Evolutionary conservation across 2,329 filamentous ascomycete genomes (phyloP).

Genomic region (Clarireedia sp.): DNA sequence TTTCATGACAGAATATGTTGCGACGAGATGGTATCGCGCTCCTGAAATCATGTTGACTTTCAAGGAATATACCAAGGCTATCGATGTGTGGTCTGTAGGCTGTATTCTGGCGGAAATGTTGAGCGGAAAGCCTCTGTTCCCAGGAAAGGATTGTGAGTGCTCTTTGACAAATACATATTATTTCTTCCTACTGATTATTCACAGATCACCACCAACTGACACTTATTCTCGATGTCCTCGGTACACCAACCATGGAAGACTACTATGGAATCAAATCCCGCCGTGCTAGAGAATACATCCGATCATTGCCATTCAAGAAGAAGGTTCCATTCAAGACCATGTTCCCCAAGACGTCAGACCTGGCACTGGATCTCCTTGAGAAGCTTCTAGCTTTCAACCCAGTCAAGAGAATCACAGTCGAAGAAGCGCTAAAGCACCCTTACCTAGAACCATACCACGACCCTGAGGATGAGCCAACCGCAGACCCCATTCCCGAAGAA

Average conservation of each 20-base stretch:
- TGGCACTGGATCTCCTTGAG: slow-evolving; percentile 88
- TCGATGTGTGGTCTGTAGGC: slow-evolving; percentile 98
- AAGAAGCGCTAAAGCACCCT: slow-evolving; percentile 93
- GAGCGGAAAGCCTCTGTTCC: slow-evolving; percentile 95
- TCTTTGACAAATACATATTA: background rate
- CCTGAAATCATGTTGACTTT: slow-evolving; percentile 99
- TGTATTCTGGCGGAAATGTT: slow-evolving; percentile 99
- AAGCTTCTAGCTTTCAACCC: slow-evolving; percentile 97
- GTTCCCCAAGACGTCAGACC: slow-evolving; percentile 98
- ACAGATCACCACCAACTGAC: slow-evolving; percentile 95
- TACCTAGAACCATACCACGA: slow-evolving; percentile 99
- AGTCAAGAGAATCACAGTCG: slow-evolving; percentile 95
- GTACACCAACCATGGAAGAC: slow-evolving; percentile 98
- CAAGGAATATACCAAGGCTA: slow-evolving; percentile 99
- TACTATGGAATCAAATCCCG: slow-evolving; percentile 99
- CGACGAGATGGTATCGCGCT: slow-evolving; percentile 96
- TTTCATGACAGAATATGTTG: slow-evolving; percentile 99
- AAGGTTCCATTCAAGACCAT: slow-evolving; percentile 96
- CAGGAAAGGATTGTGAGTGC: slow-evolving; percentile 89
- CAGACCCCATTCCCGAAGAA: slow-evolving; percentile 92
- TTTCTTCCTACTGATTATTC: slow-evolving; percentile 2
- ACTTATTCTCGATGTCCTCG: slow-evolving; percentile 91
- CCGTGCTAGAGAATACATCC: slow-evolving; percentile 94
- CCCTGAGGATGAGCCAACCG: slow-evolving; percentile 94
- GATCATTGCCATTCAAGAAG: slow-evolving; percentile 97